Evolutionary conservation across 768 basidiomycete species (phyloP).

Genomic region (Lyophyllum semitale): DNA sequence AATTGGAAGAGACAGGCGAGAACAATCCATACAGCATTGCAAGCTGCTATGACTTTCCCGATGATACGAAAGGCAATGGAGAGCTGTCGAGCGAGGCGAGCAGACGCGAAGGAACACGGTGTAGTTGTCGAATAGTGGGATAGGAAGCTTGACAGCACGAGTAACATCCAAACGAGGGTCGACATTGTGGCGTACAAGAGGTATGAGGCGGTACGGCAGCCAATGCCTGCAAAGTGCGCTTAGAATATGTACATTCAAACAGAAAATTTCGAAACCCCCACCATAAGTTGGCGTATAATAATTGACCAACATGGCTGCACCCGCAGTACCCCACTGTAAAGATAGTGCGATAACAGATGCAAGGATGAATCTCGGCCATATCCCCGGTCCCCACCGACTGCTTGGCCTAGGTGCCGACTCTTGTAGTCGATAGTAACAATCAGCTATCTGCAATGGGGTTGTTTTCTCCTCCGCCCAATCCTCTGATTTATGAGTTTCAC

Average conservation of each 20-base stretch:
- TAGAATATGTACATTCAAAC: not conserved
- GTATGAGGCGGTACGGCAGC: slow-evolving; percentile 23
- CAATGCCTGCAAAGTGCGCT: slow-evolving; percentile 14
- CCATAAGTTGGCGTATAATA: slow-evolving; percentile 24
- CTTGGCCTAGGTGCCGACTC: not conserved
- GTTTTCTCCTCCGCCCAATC: not conserved
- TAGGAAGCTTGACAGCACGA: slow-evolving; percentile 23
- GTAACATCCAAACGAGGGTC: slow-evolving; percentile 24
- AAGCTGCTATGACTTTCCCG: slow-evolving; percentile 22
- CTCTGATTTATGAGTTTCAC: not conserved
- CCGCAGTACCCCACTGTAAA: slow-evolving; percentile 28
- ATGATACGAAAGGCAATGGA: slow-evolving; percentile 21
- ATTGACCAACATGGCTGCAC: slow-evolving; percentile 22
- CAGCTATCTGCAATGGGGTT: not conserved
- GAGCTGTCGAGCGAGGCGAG: slow-evolving; percentile 16
- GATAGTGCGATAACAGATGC: slow-evolving; percentile 10
- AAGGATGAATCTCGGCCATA: not conserved
- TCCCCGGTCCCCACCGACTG: slow-evolving; percentile 2
- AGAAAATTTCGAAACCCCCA: slow-evolving; percentile 7
- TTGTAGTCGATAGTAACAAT: not conserved
- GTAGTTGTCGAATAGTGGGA: slow-evolving; percentile 23
- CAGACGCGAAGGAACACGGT: slow-evolving; percentile 7
- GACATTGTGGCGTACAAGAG: slow-evolving; percentile 23
- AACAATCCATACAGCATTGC: slow-evolving; percentile 26
- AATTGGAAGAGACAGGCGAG: slow-evolving; percentile 28